These are phyloP conservation scores for Fusarium nygamai DNA, from an alignment of 2,329 filamentous ascomycete genomes.

Conservation along the genomic window DNA sequence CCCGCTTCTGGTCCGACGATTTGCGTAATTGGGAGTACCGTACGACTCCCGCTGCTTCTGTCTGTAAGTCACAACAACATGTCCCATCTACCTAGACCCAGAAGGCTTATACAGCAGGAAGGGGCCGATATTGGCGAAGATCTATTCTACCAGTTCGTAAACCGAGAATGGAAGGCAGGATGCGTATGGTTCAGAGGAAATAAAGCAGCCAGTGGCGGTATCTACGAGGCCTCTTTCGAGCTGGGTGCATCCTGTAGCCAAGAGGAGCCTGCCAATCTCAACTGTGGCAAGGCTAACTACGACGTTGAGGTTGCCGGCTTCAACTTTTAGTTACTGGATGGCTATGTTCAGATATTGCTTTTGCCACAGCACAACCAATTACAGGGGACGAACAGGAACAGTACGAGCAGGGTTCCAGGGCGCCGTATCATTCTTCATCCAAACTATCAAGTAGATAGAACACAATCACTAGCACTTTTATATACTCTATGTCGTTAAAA, in stretches of 20 bases:
- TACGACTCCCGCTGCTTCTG: rapidly evolving
- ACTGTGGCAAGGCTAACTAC: neutral
- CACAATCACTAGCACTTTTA: neutral
- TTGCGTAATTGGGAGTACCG: neutral
- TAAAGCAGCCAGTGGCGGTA: neutral
- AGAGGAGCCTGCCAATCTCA: neutral
- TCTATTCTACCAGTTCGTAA: neutral
- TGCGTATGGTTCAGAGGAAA: neutral
- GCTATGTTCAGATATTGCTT: too few species aligned
- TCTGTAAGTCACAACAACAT: neutral
- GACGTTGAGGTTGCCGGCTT: neutral
- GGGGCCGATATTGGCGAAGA: neutral
- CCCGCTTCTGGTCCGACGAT: neutral
- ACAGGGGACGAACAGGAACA: rapidly evolving
- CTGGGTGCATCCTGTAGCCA: neutral
- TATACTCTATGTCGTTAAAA: rapidly evolving
- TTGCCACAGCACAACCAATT: too few species aligned
- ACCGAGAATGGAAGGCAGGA: neutral
- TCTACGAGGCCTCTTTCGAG: neutral
- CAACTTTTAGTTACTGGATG: neutral
- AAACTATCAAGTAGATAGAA: neutral
- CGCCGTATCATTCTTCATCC: neutral
- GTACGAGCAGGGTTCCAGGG: too few species aligned
- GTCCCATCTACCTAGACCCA: rapidly evolving
- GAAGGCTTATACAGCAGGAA: neutral